These are phyloP conservation scores for Pythium oligandrum DNA, from an alignment of 352 stramenopile genomes.

Conservation along the genomic window DNA sequence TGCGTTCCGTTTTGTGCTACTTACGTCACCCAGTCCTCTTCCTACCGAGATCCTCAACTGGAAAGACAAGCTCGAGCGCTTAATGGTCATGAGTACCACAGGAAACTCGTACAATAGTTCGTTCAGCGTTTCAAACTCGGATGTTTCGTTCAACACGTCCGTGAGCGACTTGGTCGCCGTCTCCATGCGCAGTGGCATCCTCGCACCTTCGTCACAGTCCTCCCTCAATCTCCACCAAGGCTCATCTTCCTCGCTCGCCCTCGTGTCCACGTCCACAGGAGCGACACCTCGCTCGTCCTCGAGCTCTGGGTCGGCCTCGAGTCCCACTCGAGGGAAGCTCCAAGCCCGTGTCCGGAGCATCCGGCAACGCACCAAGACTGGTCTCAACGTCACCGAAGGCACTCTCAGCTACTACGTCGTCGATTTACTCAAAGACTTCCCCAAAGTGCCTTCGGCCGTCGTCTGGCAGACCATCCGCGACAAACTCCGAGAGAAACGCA, in stretches of 20 bases:
- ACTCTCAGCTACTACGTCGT: constrained; percentile 59
- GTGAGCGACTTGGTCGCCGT: constrained; percentile 27
- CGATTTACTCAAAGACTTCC: constrained; percentile 56
- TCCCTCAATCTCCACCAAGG: neutral
- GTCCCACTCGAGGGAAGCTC: constrained; percentile 13
- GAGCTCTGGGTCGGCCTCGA: too few species aligned
- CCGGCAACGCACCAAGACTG: constrained; percentile 21
- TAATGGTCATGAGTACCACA: constrained; percentile 10
- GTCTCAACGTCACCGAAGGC: constrained; percentile 24
- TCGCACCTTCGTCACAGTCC: constrained; percentile 14
- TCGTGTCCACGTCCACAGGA: too few species aligned
- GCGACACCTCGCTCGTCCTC: too few species aligned
- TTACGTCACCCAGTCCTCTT: constrained; percentile 36
- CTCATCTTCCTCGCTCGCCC: too few species aligned
- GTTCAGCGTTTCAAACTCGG: neutral
- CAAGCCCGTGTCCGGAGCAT: constrained; percentile 27
- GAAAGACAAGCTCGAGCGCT: constrained; percentile 50
- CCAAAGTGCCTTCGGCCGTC: constrained; percentile 32
- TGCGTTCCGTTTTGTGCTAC: constrained; percentile 46
- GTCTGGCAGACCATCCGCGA: constrained; percentile 44
- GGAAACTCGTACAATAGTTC: neutral
- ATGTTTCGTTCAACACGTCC: constrained; percentile 12
- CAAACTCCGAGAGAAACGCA: constrained; percentile 53
- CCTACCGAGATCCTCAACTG: constrained; percentile 40
- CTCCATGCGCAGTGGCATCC: constrained; percentile 27